These are phyloP conservation scores for Fistulifera solaris DNA, from an alignment of 108 stramenopile genomes.

Conservation along the genomic window DNA sequence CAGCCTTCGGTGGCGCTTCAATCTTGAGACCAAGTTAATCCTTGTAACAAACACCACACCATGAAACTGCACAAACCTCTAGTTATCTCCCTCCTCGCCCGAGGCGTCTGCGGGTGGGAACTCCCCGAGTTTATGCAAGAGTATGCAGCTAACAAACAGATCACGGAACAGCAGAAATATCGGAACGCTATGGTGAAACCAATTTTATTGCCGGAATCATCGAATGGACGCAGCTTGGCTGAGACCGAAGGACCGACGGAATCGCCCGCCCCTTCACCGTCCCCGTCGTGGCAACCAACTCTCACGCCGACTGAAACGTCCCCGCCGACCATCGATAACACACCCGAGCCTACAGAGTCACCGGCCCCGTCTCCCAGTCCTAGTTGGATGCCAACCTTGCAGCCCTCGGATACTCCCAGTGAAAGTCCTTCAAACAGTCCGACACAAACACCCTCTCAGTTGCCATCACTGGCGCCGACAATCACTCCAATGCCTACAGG, in stretches of 20 bases:
- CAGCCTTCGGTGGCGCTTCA: no score
- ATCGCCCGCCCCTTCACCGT: conserved; percentile 11
- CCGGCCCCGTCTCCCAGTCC: conserved; percentile 13
- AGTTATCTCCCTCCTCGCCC: no score
- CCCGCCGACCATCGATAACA: not conserved
- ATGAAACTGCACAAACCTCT: no score
- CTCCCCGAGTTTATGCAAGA: no score
- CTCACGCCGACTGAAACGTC: conserved; percentile 3
- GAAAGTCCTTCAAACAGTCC: not conserved
- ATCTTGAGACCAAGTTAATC: no score
- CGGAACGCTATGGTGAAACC: no score
- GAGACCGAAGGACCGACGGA: conserved; percentile 4
- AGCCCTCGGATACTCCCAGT: not conserved
- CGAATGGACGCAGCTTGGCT: no score
- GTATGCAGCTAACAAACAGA: no score
- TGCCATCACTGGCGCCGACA: not conserved
- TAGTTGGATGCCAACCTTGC: not conserved
- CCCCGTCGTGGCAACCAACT: conserved; percentile 4
- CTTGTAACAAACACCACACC: no score
- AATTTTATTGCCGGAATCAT: no score
- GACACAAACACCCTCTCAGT: not conserved
- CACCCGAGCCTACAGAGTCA: conserved; percentile 7
- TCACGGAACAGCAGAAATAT: no score
- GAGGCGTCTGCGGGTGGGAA: no score
- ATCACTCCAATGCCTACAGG: not conserved